Conservation (phyloP, 1,284 basidiomycete species). For the Puccinia coronata region DNA sequence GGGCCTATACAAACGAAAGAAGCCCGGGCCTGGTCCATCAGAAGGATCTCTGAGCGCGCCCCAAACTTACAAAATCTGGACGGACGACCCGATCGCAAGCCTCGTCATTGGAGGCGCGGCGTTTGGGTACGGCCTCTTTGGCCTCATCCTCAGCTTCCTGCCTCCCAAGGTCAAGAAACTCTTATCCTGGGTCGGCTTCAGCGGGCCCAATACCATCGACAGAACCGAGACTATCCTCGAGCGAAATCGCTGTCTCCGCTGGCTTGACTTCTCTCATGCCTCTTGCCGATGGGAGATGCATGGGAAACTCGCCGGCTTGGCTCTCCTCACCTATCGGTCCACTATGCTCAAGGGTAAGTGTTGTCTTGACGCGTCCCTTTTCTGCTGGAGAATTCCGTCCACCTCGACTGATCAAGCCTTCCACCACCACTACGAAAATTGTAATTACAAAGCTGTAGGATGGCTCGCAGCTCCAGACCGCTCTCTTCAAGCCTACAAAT, state of each 20-base stretch:
- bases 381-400: neutral
- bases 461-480: constrained; percentile 25
- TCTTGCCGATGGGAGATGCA: constrained; percentile 32
- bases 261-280: constrained; percentile 27
- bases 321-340: constrained; percentile 22
- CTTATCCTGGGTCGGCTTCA: constrained; percentile 37
- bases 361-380: neutral
- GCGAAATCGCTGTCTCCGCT: constrained; percentile 4
- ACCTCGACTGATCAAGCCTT: neutral
- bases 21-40: constrained; percentile 6
- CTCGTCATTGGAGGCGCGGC: constrained; percentile 27
- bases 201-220: constrained; percentile 1
- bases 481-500: constrained; percentile 15
- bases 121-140: constrained; percentile 32
- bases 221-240: constrained; percentile 12
- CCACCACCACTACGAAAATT: neutral
- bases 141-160: constrained; percentile 30
- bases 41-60: neutral
- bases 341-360: constrained; percentile 33
- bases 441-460: constrained; percentile 22
- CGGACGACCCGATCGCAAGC: constrained; percentile 30
- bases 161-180: constrained; percentile 31
- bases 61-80: neutral
- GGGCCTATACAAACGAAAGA: constrained; percentile 19
- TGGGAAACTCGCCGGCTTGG: constrained; percentile 28